A percentile compares a stretch with the other conserved stretches of the same genome.
Conservation (phyloP, 2,329 filamentous ascomycete species). For the Aspergillus jensenii region DNA sequence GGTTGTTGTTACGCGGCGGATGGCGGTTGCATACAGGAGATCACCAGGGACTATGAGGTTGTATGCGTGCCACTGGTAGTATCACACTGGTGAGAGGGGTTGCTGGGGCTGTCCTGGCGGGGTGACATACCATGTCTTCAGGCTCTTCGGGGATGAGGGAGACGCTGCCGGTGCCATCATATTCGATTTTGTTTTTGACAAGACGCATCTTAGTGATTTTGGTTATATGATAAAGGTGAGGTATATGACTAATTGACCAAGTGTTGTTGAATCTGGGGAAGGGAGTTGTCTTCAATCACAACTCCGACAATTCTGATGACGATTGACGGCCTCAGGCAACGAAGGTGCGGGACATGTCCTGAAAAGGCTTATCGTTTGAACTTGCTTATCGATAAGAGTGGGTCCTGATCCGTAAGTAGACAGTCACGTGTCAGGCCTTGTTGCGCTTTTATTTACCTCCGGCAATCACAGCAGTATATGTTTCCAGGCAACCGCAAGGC, state of each 20-base stretch:
- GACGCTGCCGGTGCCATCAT: conserved; percentile 64
- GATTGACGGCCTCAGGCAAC: conserved; percentile 12
- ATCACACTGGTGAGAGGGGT: conserved; percentile 5
- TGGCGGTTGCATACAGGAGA: conserved; percentile 63
- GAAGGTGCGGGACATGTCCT: conserved; percentile 17
- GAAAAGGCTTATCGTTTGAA: conserved; percentile 10
- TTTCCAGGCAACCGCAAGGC: conserved; percentile 4
- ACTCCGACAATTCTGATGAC: conserved; percentile 1
- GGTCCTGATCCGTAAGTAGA: neutral
- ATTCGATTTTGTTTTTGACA: conserved; percentile 66
- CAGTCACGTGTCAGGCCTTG: neutral
- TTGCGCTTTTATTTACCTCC: neutral
- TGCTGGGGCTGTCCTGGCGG: neutral
- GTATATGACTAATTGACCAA: neutral
- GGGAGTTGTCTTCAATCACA: neutral
- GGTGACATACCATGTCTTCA: conserved; percentile 65
- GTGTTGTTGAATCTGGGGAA: neutral
- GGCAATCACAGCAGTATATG: neutral
- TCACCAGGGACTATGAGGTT: conserved; percentile 69
- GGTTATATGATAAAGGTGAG: neutral
- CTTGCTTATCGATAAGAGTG: conserved; percentile 25
- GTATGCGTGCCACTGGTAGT: conserved; percentile 67
- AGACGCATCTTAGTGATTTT: conserved; percentile 56
- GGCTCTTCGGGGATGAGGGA: conserved; percentile 70
- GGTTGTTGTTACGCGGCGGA: conserved; percentile 65